Evolutionary conservation across 148 eudicot genomes (phyloP).

Genomic region (Cornus suecica): DNA sequence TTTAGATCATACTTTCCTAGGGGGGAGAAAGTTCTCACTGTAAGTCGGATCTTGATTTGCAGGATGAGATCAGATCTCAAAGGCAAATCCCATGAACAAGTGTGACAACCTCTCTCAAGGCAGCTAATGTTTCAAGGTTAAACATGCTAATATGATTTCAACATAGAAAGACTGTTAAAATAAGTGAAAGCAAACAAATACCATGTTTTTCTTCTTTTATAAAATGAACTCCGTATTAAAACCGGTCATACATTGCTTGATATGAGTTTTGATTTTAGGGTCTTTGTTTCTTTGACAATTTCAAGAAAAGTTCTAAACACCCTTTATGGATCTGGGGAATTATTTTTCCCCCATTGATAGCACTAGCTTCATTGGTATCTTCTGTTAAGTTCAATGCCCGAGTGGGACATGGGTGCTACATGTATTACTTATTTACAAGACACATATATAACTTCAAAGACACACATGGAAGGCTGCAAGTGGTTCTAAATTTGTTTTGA

Average conservation of each 20-base stretch:
- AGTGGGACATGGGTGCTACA: too few species aligned
- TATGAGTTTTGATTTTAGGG: conserved; percentile 87
- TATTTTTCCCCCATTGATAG: too few species aligned
- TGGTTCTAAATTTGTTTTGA: background rate
- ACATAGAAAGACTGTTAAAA: background rate
- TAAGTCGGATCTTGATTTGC: too few species aligned
- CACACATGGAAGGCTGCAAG: background rate
- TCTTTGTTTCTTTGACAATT: conserved; percentile 74
- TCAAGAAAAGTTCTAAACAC: conserved; percentile 6
- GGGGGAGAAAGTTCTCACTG: too few species aligned
- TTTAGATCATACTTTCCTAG: background rate
- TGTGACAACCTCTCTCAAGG: too few species aligned
- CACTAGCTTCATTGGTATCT: too few species aligned
- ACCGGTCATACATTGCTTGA: conserved; percentile 42
- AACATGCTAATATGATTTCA: background rate
- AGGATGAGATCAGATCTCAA: too few species aligned
- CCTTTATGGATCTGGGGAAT: too few species aligned
- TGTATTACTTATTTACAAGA: too few species aligned
- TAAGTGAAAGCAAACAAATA: background rate
- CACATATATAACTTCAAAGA: background rate
- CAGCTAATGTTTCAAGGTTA: too few species aligned
- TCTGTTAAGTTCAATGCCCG: too few species aligned
- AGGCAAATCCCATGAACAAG: too few species aligned
- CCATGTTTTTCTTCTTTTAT: background rate
- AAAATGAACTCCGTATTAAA: background rate